Percentiles rank a stretch among this genome's conserved stretches.
Conservation (phyloP, 176 grass and related monocot genomes). For the Oryza nivara region DNA sequence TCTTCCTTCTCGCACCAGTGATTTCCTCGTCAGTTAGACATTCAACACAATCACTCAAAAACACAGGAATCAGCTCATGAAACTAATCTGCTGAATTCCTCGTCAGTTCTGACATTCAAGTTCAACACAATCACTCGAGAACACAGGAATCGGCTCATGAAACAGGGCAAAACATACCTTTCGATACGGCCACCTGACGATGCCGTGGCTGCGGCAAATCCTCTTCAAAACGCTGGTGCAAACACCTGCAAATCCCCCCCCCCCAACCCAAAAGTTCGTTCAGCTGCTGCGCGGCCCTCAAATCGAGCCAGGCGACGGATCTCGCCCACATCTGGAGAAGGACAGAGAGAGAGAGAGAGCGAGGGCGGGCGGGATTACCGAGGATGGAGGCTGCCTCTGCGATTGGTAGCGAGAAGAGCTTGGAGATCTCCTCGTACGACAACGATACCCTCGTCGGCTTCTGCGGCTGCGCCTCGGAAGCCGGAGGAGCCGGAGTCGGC, state of each 20-base stretch:
- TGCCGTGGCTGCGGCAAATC: constrained; percentile 91
- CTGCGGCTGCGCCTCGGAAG: neutral
- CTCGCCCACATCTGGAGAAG: neutral
- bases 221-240: constrained; percentile 90
- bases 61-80: neutral
- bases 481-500: neutral
- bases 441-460: constrained; percentile 59
- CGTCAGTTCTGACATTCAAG: neutral
- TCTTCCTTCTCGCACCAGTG: neutral
- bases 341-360: neutral
- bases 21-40: neutral
- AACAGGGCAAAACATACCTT: constrained; percentile 51
- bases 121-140: neutral
- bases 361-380: constrained; percentile 40
- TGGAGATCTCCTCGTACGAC: constrained; percentile 90
- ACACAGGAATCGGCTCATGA: neutral
- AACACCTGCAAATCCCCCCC: constrained; percentile 59
- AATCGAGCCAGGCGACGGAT: neutral
- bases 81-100: neutral
- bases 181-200: constrained; percentile 91
- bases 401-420: constrained; percentile 89
- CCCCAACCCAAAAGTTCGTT: neutral
- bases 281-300: neutral
- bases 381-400: constrained; percentile 84
- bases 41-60: neutral